Evolutionary conservation across 495 filamentous ascomycete species (phyloP).

Genomic region (Xylaria scruposa): DNA sequence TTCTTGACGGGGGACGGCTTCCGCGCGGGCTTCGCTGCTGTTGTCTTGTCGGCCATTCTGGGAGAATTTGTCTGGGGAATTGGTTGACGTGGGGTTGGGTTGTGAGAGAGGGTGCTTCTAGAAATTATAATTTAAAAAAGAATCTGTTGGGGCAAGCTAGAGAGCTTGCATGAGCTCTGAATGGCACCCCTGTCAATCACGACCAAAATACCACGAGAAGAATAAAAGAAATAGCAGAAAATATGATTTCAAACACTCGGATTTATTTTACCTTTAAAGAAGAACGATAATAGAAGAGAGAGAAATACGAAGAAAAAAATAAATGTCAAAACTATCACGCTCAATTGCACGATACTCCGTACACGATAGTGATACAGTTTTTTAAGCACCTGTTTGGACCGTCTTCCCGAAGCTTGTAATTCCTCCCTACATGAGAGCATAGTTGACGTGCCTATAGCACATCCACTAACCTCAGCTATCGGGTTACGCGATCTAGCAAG

Average conservation of each 20-base stretch:
- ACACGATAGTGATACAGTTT: background rate
- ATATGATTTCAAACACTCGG: background rate
- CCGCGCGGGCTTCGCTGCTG: slow-evolving; percentile 32
- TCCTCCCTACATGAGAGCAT: background rate
- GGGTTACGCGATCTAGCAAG: slow-evolving; percentile 46
- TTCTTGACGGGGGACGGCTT: slow-evolving; percentile 51
- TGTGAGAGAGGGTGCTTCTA: background rate
- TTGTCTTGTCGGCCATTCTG: slow-evolving; percentile 32
- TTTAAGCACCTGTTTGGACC: background rate
- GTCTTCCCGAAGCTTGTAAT: background rate
- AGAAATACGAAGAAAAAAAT: background rate
- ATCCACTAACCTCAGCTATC: slow-evolving; percentile 11
- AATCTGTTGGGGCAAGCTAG: slow-evolving; percentile 14
- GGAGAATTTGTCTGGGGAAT: background rate
- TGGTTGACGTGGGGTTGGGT: background rate
- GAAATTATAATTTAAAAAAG: background rate
- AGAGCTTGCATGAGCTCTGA: background rate
- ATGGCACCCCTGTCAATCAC: background rate
- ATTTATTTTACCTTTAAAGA: background rate
- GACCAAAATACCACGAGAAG: background rate
- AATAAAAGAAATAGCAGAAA: background rate
- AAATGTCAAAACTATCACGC: too few relatives aligned
- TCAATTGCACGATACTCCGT: background rate
- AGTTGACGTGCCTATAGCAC: slow-evolving; percentile 16
- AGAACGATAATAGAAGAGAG: background rate